Evolutionary conservation across 75 land plant species (phyloP), one percentile per base, ranked within the genome.

Genomic region (Pinus albicaulis): DNA sequence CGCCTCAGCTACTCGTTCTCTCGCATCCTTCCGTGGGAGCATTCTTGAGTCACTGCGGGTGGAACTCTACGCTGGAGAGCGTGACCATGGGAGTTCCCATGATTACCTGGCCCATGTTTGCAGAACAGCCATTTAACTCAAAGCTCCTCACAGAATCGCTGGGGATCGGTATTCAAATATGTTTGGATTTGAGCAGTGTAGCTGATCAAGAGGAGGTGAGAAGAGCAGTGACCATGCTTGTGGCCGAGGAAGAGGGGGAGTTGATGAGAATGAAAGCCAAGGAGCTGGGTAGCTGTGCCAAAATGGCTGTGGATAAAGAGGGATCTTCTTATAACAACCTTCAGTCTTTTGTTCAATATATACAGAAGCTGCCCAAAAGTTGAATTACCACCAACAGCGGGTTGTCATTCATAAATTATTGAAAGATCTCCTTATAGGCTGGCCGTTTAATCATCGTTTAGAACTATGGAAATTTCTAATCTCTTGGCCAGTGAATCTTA

Each of bases 41-140:
- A 4, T 78, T 78, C 60, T 4, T 72, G 34, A 78, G 59, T 7
- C 80, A 78, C 57, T 76, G 80, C 17, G 80, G 80, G 3, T 78
- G 80, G 80, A 78, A 78, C 44, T 78, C 77, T 56, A 44, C 76
- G 4, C 52, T 57, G 16, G 77, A 78, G 26, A 57, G 70, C 56
- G 12, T 76, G 38, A 3, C 60, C 13, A 15, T 25, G 1, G 72
- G 76, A 7, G 76, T 14, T 53, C 59, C 75, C 36, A 48, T 70
- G 12, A 44, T 70, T 23, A 41, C 52, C 2, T 70, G 72, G 72
- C 72, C 72, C 14, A 20, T 70, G 72, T 5, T 10, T 1, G 31
- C 31, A 31, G 31, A 31, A 31, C 31, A 31, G 31, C 2, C 31
- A 31, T 31, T 31, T 2, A 31, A 31, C 31, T 31, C 31, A 31